A percentile compares a stretch with the other conserved stretches of the same genome.
Evolutionary conservation across 2,329 filamentous ascomycete species (phyloP).

Genomic region (Exophiala lecanii-corni): DNA sequence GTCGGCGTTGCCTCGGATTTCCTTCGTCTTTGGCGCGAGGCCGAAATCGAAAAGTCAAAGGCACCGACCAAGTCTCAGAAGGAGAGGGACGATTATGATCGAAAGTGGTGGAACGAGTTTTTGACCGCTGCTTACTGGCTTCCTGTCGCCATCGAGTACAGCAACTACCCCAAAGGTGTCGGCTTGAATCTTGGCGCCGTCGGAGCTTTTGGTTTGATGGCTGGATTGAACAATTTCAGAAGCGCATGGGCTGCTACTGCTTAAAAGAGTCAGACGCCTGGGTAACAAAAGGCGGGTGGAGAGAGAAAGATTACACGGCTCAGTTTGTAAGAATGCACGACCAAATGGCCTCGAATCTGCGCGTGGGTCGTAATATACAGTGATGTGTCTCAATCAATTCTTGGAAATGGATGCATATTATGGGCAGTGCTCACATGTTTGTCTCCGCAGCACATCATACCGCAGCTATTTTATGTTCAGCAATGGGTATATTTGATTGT

Average conservation of each 20-base stretch:
- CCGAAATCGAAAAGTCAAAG: constrained; percentile 25
- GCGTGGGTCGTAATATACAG: no score
- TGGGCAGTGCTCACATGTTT: no score
- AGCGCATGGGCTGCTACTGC: constrained; percentile 43
- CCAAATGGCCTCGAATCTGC: no score
- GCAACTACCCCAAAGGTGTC: constrained; percentile 58
- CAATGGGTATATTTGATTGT: no score
- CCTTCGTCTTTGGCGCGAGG: constrained; percentile 54
- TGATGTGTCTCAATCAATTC: no score
- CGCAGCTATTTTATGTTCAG: no score
- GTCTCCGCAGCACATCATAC: no score
- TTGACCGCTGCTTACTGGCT: constrained; percentile 52
- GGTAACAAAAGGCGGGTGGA: no score
- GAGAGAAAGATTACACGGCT: no score
- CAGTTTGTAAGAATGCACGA: no score
- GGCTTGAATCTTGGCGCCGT: constrained; percentile 53
- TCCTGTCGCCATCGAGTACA: constrained; percentile 81
- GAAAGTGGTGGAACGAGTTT: constrained; percentile 28
- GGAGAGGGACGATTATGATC: constrained; percentile 27
- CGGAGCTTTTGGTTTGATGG: constrained; percentile 54
- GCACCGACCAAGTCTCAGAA: constrained; percentile 11
- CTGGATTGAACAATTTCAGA: constrained; percentile 42
- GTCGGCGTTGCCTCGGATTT: constrained; percentile 74
- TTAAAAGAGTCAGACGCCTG: constrained; percentile 6
- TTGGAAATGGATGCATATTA: no score